Evolutionary conservation across 345 rosid species (phyloP).

Genomic region (Streptanthus diversifolius): DNA sequence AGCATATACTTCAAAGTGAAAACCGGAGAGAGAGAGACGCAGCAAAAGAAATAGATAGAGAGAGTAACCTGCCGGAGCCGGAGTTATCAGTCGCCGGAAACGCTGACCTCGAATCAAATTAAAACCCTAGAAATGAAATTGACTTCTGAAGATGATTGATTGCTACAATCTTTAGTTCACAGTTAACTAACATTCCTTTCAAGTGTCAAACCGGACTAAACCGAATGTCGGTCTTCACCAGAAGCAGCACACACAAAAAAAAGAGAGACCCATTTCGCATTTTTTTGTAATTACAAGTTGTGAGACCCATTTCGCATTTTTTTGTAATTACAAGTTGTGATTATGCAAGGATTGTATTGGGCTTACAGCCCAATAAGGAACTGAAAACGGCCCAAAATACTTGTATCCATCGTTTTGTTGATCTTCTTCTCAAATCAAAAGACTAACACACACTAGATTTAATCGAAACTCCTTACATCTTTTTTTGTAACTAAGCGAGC

Average conservation of each 20-base stretch:
- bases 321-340: no score
- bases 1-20: slow-evolving; percentile 7
- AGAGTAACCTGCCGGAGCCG: slow-evolving; percentile 17
- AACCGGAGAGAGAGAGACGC: slow-evolving; percentile 5
- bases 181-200: not conserved
- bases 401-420: not conserved
- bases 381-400: slow-evolving; percentile 6
- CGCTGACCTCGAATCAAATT: slow-evolving; percentile 27
- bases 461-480: slow-evolving; percentile 1
- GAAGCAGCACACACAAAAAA: no score
- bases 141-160: slow-evolving; percentile 34
- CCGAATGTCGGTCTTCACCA: not conserved
- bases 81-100: slow-evolving; percentile 27
- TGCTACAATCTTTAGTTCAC: not conserved
- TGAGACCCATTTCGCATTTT: not conserved
- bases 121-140: slow-evolving; percentile 36
- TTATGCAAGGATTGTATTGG: no score
- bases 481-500: not conserved
- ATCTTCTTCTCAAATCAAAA: not conserved
- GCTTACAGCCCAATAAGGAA: slow-evolving; percentile 15
- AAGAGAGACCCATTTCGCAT: not conserved
- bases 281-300: not conserved
- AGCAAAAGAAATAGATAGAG: not conserved
- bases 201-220: slow-evolving; percentile 23
- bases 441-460: not conserved